Evolutionary conservation across 2,329 filamentous ascomycete genomes (phyloP).

Genomic region (Coleophoma eucalyptorum): DNA sequence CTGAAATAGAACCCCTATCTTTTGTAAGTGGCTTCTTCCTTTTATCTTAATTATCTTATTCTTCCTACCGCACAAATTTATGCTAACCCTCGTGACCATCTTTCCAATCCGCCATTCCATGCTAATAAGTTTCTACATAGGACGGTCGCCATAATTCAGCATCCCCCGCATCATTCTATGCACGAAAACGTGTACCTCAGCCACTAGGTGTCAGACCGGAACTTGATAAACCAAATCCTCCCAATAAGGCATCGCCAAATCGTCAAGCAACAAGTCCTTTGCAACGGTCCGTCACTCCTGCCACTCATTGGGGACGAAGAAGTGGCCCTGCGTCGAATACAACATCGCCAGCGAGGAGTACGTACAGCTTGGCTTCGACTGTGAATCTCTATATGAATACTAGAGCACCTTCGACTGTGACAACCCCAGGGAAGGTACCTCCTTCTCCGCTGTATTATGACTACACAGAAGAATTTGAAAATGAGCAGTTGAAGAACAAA

Average conservation of each 20-base stretch:
- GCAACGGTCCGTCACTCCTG: slow-evolving; percentile 10
- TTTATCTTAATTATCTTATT: background rate
- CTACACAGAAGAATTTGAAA: slow-evolving; percentile 30
- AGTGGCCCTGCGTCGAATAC: slow-evolving; percentile 17
- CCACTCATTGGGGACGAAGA: slow-evolving; percentile 17
- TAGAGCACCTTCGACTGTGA: slow-evolving; percentile 16
- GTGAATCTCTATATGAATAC: slow-evolving; percentile 16
- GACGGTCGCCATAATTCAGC: slow-evolving; percentile 18
- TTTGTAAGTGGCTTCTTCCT: slow-evolving; percentile 18
- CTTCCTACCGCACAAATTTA: background rate
- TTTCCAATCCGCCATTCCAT: too few species aligned
- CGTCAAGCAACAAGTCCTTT: slow-evolving; percentile 20
- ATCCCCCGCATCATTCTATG: slow-evolving; percentile 25
- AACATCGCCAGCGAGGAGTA: slow-evolving; percentile 25
- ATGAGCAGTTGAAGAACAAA: slow-evolving; percentile 14
- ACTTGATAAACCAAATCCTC: slow-evolving; percentile 22
- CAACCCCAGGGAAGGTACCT: slow-evolving; percentile 20
- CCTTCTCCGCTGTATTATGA: slow-evolving; percentile 28
- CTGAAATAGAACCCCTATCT: slow-evolving; percentile 24
- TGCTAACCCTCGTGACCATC: too few species aligned
- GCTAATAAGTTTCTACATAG: slow-evolving; percentile 1
- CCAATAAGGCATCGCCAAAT: slow-evolving; percentile 20
- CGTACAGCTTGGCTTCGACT: slow-evolving; percentile 25
- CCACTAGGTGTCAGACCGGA: slow-evolving; percentile 19
- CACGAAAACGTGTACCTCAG: slow-evolving; percentile 20